Base-by-base conservation (phyloP, 2,329 filamentous ascomycete species). In the Dendryphion nanum region DNA sequence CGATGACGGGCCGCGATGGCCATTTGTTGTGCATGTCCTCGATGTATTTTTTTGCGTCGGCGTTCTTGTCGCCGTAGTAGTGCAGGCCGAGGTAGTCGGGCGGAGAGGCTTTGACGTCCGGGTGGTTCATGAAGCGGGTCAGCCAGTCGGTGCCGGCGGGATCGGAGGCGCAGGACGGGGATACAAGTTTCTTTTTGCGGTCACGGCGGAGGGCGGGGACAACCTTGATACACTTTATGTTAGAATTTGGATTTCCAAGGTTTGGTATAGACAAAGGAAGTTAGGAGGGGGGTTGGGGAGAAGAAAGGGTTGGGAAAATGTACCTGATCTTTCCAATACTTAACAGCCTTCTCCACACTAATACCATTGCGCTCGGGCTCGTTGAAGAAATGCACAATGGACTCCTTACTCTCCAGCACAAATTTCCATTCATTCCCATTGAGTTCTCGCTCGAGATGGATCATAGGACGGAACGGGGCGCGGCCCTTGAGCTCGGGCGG, bases 301-400 rank as follows among this genome's bases (percentile, higher is more conserved):
- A n/a, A n/a, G n/a, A n/a, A n/a, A n/a, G n/a, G n/a, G n/a, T n/a
- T n/a, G n/a, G n/a, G n/a, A n/a, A n/a, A n/a, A n/a, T n/a, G n/a
- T 35, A 73, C 63, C 35, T 66, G 59, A 12, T 59, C 46, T 28
- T 48, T 46, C 68, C 69, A 74, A 38, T 62, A 51, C 7, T 61
- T 51, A 5, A 63, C 67, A 6, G 70, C 71, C 36, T 64, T 50
- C 40, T 61, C 48, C 1, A 53, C 49, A 14, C 48, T 58, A 14
- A 67, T 61, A 12, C 60, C 59, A 33, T 55, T 52, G 20, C 68
- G 60, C 41, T 74, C 69, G 5, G 71, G 71, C 51, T 73, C 70
- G 47, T 73, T 73, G 62, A 72, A 67, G n/a, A 66, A 73, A 42
- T 71, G 68, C 8, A 73, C 59, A 20, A 71, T 58, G n/a, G 49